phyloP scores from a whole-genome alignment of 345 rosid species.

The Conringia planisiliqua region DNA sequence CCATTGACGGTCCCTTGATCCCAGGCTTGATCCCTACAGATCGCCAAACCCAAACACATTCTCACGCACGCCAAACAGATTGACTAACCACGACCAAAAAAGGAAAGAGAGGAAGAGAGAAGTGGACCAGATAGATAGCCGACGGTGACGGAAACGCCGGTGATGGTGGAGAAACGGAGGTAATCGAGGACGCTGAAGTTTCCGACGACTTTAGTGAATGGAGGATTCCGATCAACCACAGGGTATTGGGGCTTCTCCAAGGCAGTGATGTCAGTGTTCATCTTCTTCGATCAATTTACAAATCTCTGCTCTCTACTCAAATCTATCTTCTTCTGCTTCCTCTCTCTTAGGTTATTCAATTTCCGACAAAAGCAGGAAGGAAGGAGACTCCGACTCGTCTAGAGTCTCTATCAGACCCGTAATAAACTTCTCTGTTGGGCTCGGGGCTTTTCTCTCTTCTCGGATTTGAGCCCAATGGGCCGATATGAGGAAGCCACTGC shows the following conservation, averaged over 20 bases:
- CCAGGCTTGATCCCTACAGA: constrained; percentile 84
- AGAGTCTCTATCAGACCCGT: not conserved
- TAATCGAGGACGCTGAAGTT: constrained; percentile 81
- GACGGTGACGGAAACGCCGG: constrained; percentile 90
- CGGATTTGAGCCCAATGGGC: not conserved
- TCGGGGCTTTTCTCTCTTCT: not conserved
- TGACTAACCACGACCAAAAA: not conserved
- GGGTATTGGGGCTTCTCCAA: constrained; percentile 88
- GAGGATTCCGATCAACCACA: constrained; percentile 79
- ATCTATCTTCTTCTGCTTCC: not conserved
- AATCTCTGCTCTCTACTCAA: not conserved
- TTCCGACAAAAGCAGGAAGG: not conserved
- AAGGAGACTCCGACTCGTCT: not conserved
- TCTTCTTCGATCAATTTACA: constrained; percentile 37
- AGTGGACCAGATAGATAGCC: constrained; percentile 82
- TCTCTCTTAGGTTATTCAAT: constrained; percentile 1
- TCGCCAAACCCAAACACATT: not conserved
- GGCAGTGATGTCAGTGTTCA: constrained; percentile 94
- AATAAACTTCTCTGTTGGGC: constrained; percentile 5
- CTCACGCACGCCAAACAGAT: not conserved
- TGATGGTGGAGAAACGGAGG: constrained; percentile 67
- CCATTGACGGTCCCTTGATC: constrained; percentile 90
- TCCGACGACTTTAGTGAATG: constrained; percentile 76
- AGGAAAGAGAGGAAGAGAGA: not conserved
- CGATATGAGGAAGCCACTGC: not conserved